phyloP scores from a whole-genome alignment of 305 asterid species.

The Ilex paraguariensis region DNA sequence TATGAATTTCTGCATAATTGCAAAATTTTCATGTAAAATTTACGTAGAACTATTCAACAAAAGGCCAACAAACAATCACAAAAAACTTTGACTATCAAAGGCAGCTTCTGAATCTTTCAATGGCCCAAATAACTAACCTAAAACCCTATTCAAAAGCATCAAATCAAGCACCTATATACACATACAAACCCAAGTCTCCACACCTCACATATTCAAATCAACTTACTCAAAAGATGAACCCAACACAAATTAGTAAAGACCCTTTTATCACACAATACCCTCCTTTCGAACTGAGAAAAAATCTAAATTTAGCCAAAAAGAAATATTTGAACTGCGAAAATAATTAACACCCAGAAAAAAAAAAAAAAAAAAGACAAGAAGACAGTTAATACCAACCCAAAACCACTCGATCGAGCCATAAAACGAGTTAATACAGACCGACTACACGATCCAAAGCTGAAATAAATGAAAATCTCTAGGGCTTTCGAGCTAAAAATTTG shows the following conservation, averaged over 20 bases:
- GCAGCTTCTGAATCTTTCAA: no score
- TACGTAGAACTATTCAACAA: conserved; percentile 5
- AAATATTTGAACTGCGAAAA: background rate
- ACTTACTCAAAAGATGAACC: no score
- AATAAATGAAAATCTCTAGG: conserved; percentile 17
- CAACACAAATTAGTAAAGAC: no score
- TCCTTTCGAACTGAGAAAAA: background rate
- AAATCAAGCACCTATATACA: background rate
- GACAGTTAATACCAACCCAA: conserved; percentile 4
- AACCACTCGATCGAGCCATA: conserved; percentile 36
- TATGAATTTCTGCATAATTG: conserved; percentile 31
- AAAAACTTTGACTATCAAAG: background rate
- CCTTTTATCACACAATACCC: background rate
- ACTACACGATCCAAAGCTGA: conserved; percentile 30
- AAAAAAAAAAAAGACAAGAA: background rate
- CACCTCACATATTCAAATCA: no score
- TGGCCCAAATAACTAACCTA: background rate
- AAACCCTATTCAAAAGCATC: background rate
- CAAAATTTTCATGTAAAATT: conserved; percentile 13
- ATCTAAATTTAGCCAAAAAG: background rate
- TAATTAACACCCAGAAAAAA: background rate
- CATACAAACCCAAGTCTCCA: background rate
- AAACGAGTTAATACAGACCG: conserved; percentile 14
- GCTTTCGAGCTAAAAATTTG: conserved; percentile 4
- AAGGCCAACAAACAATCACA: background rate